Evolutionary conservation across 306 rosid species (phyloP), one percentile per base, ranked within the genome.

Genomic region (Citrullus mucosospermus): DNA sequence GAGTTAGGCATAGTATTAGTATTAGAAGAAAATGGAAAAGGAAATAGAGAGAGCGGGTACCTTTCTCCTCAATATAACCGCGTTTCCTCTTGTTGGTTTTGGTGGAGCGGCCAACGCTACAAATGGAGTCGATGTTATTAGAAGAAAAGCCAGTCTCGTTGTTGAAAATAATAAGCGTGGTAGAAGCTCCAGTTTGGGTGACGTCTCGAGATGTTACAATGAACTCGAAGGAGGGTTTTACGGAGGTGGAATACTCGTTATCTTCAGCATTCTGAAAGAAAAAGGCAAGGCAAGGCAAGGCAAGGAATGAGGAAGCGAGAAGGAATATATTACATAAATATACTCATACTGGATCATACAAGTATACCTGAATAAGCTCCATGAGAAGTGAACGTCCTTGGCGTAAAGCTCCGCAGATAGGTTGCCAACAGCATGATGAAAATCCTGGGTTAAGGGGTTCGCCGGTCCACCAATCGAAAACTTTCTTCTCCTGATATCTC

Each of bases 21-120:
- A 32, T 32, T 32, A 32, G 34, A 32, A 32, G 34, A 3, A 32
- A 32, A 32, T 1, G 34, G 34, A 32, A 32, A 32, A 32, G 34
- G 34, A 32, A 32, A 32, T 1, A 32, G 34, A 32, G 34, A 32
- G 34, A 32, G 3, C 34, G 34, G 34, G 34, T 46, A 91, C 96
- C 96, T 89, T 93, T 93, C 78, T 93, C 97, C 32, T 96, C 96
- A 6, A 93, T 93, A 85, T 89, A 93, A 28, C 94, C 96, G 4
- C 83, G 77, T 60, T 84, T 85, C 41, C 96, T 82, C 82, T 83
- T 78, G 82, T 88, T 89, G 79, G 86, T 87, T 86, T 93, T 93
- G 18, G 96, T 93, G 59, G 97, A 93, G 9, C 88, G 80, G 68
- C 96, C 97, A 53, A 93, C 86, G 54, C 97, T 86, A 73, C 97